Base-by-base conservation (phyloP, 1,139 yeast genomes). In the Taphrina flavorubra region DNA sequence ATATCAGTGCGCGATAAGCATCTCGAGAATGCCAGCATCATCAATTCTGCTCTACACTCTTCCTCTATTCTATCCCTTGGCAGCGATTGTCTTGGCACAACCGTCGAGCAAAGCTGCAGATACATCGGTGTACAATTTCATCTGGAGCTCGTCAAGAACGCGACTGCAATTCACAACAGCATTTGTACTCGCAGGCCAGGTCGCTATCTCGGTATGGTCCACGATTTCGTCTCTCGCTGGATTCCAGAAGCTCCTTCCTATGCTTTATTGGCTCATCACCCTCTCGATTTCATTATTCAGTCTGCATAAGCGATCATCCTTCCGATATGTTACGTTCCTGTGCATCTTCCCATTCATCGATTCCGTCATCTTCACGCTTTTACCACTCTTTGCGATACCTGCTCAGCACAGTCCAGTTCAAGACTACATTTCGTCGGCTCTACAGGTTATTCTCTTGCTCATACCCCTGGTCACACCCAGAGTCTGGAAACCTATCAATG, bases 381-480 rank as follows among this genome's bases (percentile, higher is more conserved):
- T 53, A 16, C 57, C 57, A 7, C 57, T 53, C 39, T 53, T 53
- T 34, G 42, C 25, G n/a, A 37, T 53, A 31, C 57, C 57, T 37
- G 57, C 57, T 53, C 57, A 40, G n/a, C 40, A 37, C 42, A n/a
- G 20, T 11, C 7, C 42, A 16, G 14, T 13, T n/a, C 46, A 34
- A 4, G 56, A 16, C 18, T 47, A 47, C 25, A 16, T 60, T 6
- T 60, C 65, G 4, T 39, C 25, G 8, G 57, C 47, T 11, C 42
- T 60, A 10, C 65, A 60, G n/a, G 6, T 37, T 10, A 13, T 49
- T 36, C 65, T 60, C 11, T 14, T 49, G 37, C 10, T 56, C 31
- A 20, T 63, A 20, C 64, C 70, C 11, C 53, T 58, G 47, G 39
- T 58, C 6, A 68, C 65, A 7, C 70, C 70, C 6, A 62, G 70